Percentiles rank a stretch among this genome's conserved stretches.
These are phyloP conservation scores for Meira miltonrushii DNA, from an alignment of 1,284 basidiomycete species.

Conservation along the genomic window DNA sequence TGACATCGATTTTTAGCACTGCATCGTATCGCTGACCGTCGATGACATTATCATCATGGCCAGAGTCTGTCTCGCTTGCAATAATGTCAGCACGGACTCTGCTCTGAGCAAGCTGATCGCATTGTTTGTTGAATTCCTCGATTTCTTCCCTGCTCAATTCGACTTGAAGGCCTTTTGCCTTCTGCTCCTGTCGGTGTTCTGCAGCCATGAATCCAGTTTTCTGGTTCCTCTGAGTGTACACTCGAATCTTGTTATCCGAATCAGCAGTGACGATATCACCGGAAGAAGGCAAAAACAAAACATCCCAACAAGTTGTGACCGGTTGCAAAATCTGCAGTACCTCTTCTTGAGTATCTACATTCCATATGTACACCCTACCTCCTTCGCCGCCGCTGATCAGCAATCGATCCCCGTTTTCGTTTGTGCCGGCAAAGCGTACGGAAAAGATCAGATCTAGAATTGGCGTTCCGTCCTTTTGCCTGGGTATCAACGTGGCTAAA, in stretches of 20 bases:
- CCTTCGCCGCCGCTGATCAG: conserved; percentile 25
- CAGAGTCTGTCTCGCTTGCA: no score
- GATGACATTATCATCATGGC: not conserved
- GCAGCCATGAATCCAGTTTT: not conserved
- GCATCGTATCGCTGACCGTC: conserved; percentile 22
- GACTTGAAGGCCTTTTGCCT: not conserved
- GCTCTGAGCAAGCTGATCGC: no score
- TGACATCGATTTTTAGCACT: conserved; percentile 27
- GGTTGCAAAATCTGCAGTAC: conserved; percentile 20
- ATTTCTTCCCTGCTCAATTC: not conserved
- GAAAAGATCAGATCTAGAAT: conserved; percentile 4
- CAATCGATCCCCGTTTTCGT: not conserved
- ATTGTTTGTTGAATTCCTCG: no score
- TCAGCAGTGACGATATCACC: conserved; percentile 27
- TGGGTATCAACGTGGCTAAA: conserved; percentile 5
- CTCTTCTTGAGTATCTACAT: conserved; percentile 11
- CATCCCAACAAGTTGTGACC: conserved; percentile 26
- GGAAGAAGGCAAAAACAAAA: conserved; percentile 19
- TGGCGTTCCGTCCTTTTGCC: not conserved
- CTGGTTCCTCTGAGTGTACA: conserved; percentile 14
- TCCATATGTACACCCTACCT: conserved; percentile 25
- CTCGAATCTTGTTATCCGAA: conserved; percentile 25
- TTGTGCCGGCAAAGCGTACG: not conserved
- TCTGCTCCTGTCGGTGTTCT: not conserved
- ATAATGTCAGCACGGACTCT: no score